Evolutionary conservation across 2,329 filamentous ascomycete genomes (phyloP), one percentile per base, ranked within the genome.

Genomic region (Xylariomycetidae sp.): DNA sequence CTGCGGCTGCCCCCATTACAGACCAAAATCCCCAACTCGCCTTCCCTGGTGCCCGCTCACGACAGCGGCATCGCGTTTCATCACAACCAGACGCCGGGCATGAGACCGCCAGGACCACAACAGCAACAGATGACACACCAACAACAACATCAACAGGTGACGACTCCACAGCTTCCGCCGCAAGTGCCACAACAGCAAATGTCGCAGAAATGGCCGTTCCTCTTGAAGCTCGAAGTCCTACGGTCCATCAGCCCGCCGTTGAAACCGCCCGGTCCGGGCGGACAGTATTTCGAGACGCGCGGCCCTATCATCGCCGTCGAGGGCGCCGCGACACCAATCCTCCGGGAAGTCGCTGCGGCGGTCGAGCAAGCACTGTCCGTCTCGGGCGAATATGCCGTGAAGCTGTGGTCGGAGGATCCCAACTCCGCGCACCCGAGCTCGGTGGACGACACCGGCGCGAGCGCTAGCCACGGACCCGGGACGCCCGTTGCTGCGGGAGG

Each of bases 221-320:
- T 79, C 27, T 79, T 80, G 45, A 95, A 94, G 59, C 76, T 95
- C 48, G 78, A 80, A 30, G 72, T 90, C 3, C 68, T 97, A 20
- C 71, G 78, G 12, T 80, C 79, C 41, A 87, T 96, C 44, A 83
- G 83, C 28, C 85, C 82, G 16, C 80, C 85, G 0, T 66, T 86
- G 11, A 61, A 64, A 5, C 47, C 63, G 12, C 51, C 62, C 1
- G 50, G 56, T 5, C 56, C 59, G 4, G 54, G 50, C 6, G 49
- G 47, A 4, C 44, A 50, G 3, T 41, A 42, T 2, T 54, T 60
- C 38, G 61, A 67, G 46, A 64, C 67, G 6, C 76, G 88, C n/a
- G 89, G 90, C 0, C 77, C 85, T 1, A 74, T 96, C 23, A 81
- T 97, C 41, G 83, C 86, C 1, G 66, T 97, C 17, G 90, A 97